Conservation (phyloP, 768 basidiomycete genomes). For the Hemileccinum rubropunctum region DNA sequence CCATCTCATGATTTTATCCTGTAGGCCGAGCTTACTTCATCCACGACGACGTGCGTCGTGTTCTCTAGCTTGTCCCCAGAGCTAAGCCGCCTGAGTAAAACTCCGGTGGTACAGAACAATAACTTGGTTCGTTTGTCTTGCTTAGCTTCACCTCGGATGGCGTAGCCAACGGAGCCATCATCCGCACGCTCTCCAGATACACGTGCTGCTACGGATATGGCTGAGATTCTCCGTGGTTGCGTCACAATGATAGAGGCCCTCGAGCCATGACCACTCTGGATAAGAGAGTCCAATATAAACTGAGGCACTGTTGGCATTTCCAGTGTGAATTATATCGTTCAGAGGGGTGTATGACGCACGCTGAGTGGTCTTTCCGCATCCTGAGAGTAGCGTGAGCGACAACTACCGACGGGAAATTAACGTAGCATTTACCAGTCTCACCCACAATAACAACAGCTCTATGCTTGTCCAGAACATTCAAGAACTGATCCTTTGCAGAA, state of each 20-base stretch:
- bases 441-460: constrained; percentile 84
- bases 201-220: constrained; percentile 83
- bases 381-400: constrained; percentile 31
- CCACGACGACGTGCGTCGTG: constrained; percentile 84
- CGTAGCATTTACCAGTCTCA: constrained; percentile 63
- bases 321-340: background rate
- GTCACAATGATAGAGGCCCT: constrained; percentile 78
- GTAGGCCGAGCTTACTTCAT: constrained; percentile 59
- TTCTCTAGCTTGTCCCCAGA: constrained; percentile 65
- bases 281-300: constrained; percentile 84
- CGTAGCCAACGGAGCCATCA: constrained; percentile 82
- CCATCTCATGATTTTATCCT: background rate
- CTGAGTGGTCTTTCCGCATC: constrained; percentile 92
- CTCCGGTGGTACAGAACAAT: constrained; percentile 92
- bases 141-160: constrained; percentile 84
- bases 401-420: background rate
- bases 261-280: constrained; percentile 56
- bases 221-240: constrained; percentile 86
- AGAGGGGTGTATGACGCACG: constrained; percentile 36
- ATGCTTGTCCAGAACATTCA: constrained; percentile 52
- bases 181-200: constrained; percentile 79
- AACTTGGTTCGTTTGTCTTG: constrained; percentile 65
- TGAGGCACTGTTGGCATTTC: constrained; percentile 61
- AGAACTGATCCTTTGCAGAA: constrained; percentile 58
- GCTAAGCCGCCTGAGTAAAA: constrained; percentile 79